These are phyloP conservation scores for Chloris gayana DNA, from an alignment of 176 grass and related monocot genomes.

Conservation along the genomic window DNA sequence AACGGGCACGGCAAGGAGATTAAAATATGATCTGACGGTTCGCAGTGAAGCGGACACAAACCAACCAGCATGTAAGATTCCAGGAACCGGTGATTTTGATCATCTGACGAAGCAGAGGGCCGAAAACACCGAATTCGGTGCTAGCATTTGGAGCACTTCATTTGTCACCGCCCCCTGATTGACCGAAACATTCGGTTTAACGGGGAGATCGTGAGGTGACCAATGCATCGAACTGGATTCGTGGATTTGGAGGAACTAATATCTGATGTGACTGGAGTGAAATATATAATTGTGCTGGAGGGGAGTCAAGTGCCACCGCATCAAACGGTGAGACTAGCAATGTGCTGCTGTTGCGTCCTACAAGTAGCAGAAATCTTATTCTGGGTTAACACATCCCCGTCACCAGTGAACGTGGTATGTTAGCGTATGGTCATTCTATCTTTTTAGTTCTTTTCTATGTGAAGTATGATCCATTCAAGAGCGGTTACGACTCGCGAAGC, in stretches of 20 bases:
- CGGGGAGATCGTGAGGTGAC: background rate
- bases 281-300: background rate
- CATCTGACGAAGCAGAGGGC: background rate
- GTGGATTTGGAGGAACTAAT: background rate
- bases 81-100: background rate
- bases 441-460: background rate
- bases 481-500: background rate
- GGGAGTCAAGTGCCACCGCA: conserved; percentile 23
- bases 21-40: conserved; percentile 22
- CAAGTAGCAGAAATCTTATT: background rate
- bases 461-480: background rate
- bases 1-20: conserved; percentile 4
- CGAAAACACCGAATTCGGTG: background rate
- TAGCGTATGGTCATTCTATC: background rate
- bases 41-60: background rate
- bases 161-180: background rate
- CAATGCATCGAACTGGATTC: background rate
- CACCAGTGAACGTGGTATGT: background rate
- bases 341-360: background rate
- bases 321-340: background rate
- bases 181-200: background rate
- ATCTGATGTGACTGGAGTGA: conserved; percentile 8
- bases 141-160: background rate
- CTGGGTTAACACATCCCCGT: background rate
- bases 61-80: background rate